A percentile compares a stretch with the other conserved stretches of the same genome.
phyloP scores from a whole-genome alignment of 2,329 filamentous ascomycete species.

The Thelonectria olida region DNA sequence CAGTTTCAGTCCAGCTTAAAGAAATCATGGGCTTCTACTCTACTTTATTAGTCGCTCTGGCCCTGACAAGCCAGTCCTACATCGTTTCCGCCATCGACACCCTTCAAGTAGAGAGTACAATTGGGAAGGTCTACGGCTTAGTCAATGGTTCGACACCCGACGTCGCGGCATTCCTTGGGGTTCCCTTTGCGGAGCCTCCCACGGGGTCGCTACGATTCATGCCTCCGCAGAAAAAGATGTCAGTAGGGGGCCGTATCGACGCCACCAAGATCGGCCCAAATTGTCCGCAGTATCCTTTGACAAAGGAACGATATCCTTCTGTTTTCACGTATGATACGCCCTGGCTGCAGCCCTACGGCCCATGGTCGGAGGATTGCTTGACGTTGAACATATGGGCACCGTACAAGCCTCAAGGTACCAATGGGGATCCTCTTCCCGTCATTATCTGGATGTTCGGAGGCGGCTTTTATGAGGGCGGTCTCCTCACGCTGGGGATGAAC shows the following conservation, averaged over 20 bases:
- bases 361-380: neutral
- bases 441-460: neutral
- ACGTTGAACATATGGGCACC: neutral
- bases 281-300: neutral
- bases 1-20: too few relatives aligned
- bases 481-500: neutral
- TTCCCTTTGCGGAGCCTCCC: neutral
- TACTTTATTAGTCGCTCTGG: too few relatives aligned
- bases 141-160: neutral
- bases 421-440: neutral
- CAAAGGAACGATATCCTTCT: too few relatives aligned
- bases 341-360: neutral
- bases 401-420: neutral
- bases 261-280: neutral
- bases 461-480: neutral
- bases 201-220: neutral
- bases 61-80: too few relatives aligned
- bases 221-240: neutral
- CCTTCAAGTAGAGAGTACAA: too few relatives aligned
- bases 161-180: neutral
- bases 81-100: too few relatives aligned
- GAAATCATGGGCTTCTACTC: too few relatives aligned
- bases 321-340: too few relatives aligned
- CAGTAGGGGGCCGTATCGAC: too few relatives aligned
- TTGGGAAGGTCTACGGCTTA: neutral